These are phyloP conservation scores for Cladophialophora carrionii DNA, from an alignment of 2,329 filamentous ascomycete species.

Conservation along the genomic window DNA sequence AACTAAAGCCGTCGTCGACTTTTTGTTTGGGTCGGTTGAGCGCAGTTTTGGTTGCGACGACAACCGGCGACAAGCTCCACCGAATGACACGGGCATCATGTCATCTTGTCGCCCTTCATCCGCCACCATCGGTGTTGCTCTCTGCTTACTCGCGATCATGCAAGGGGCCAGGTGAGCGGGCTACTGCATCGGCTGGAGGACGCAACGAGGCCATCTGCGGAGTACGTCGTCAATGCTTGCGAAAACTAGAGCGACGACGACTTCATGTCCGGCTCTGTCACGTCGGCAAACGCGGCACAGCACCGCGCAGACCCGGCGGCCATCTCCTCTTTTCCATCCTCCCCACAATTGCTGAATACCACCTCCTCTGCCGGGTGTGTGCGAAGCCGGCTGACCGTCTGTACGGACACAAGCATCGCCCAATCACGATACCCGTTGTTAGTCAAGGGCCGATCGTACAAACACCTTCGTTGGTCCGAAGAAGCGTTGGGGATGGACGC, in stretches of 20 bases:
- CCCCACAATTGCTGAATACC: not conserved
- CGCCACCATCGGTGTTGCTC: not conserved
- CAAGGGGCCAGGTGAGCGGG: not conserved
- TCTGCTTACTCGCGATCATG: not conserved
- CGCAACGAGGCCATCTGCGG: not conserved
- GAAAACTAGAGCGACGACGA: not conserved
- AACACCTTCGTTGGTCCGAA: not conserved
- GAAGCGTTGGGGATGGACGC: not conserved
- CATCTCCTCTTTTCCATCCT: conserved; percentile 5
- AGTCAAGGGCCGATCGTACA: conserved; percentile 5
- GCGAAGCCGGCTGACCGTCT: not conserved
- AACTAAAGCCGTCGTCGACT: not conserved
- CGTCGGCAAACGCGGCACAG: conserved; percentile 7
- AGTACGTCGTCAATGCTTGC: not conserved
- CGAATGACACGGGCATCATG: not conserved
- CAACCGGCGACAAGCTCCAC: conserved; percentile 1
- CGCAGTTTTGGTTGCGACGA: conserved; percentile 3
- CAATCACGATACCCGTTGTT: not conserved
- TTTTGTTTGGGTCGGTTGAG: conserved; percentile 10
- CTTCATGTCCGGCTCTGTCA: not conserved
- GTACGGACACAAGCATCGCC: not conserved
- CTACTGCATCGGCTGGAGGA: not conserved
- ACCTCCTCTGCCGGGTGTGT: not conserved
- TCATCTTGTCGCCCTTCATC: not conserved
- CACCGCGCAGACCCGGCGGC: not conserved